A percentile compares a stretch with the other conserved stretches of the same genome.
Conservation (phyloP, 192 early-diverging fungal genomes). For the Coemansia sp. region DNA sequence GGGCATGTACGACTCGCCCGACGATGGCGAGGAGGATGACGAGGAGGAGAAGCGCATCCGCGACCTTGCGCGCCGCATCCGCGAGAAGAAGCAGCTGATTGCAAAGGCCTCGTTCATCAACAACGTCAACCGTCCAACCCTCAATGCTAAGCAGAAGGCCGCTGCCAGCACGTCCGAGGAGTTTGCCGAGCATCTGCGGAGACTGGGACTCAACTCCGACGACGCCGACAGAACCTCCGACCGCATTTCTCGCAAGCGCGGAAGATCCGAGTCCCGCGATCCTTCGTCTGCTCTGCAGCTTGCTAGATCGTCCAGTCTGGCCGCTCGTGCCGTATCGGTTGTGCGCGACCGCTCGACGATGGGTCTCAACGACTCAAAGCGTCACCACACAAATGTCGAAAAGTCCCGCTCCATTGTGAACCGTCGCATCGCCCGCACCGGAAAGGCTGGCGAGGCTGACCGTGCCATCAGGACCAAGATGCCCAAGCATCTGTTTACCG, state of each 20-base stretch:
- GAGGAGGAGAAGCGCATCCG: constrained; percentile 83
- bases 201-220: constrained; percentile 71
- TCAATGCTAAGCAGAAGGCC: constrained; percentile 49
- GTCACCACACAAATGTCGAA: constrained; percentile 59
- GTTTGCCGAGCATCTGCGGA: constrained; percentile 72
- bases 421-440: constrained; percentile 73
- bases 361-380: constrained; percentile 67
- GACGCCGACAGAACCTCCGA: constrained; percentile 57
- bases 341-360: constrained; percentile 68
- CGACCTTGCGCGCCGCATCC: constrained; percentile 76
- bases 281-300: constrained; percentile 57
- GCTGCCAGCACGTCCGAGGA: constrained; percentile 45
- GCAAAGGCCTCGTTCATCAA: constrained; percentile 75
- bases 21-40: constrained; percentile 61
- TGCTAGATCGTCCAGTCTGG: constrained; percentile 63
- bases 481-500: constrained; percentile 98
- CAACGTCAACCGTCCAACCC: constrained; percentile 80
- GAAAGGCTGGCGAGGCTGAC: constrained; percentile 91
- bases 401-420: constrained; percentile 77
- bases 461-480: constrained; percentile 87
- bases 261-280: constrained; percentile 67
- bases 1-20: constrained; percentile 87
- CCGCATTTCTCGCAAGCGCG: constrained; percentile 75
- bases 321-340: constrained; percentile 60
- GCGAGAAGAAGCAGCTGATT: constrained; percentile 84